A percentile compares a stretch with the other conserved stretches of the same genome.
Conservation (phyloP, 495 filamentous ascomycete species). For the Xylaria bambusicola region DNA sequence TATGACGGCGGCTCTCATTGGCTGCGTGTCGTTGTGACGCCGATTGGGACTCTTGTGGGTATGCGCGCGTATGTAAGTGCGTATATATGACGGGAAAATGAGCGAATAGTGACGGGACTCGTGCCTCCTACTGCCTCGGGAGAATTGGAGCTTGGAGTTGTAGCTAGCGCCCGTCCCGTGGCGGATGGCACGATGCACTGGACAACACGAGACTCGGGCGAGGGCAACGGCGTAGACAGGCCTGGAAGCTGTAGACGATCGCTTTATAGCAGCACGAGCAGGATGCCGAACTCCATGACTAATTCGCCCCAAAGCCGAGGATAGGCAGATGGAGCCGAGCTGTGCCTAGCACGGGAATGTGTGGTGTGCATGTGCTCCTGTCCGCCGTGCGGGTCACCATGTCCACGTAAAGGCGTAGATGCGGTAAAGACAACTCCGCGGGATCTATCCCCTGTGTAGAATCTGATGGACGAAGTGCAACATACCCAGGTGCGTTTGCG, state of each 20-base stretch:
- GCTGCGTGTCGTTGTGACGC: not conserved
- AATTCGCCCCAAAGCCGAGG: not conserved
- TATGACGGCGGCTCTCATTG: not conserved
- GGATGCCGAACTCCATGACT: too few species aligned
- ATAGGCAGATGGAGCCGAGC: not conserved
- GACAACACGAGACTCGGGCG: too few species aligned
- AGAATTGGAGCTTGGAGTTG: not conserved
- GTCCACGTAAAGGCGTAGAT: not conserved
- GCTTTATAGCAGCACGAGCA: too few species aligned
- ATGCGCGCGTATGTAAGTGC: not conserved
- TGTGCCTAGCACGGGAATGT: too few species aligned
- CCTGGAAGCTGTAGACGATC: too few species aligned
- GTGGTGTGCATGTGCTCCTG: too few species aligned
- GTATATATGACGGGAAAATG: not conserved
- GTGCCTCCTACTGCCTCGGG: not conserved
- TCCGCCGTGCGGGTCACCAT: too few species aligned
- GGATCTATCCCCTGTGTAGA: too few species aligned
- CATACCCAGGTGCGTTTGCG: too few species aligned
- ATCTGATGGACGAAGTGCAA: too few species aligned
- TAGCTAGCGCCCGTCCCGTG: not conserved
- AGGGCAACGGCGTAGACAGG: too few species aligned
- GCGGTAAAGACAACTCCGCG: constrained; percentile 3
- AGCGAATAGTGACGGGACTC: not conserved
- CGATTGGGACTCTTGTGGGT: not conserved
- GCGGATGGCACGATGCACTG: too few species aligned